These are phyloP conservation scores for Globisporangium emineosum DNA, from an alignment of 352 stramenopile species.

Conservation along the genomic window DNA sequence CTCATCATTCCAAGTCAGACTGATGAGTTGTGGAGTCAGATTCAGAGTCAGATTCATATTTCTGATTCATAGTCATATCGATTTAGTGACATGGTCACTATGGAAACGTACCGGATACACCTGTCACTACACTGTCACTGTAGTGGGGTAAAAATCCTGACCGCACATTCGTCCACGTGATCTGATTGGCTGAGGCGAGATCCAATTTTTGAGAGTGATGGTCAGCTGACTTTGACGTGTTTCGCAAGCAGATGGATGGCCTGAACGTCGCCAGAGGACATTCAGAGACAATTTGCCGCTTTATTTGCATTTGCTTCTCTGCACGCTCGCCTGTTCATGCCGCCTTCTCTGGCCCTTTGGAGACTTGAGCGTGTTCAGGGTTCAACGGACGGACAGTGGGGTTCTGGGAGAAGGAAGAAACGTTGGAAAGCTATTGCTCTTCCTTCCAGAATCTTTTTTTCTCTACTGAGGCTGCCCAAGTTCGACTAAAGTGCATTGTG, in stretches of 20 bases:
- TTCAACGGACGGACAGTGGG: neutral
- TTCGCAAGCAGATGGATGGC: no score
- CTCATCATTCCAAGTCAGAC: neutral
- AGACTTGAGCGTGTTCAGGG: neutral
- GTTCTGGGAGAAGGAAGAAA: slow-evolving; percentile 4
- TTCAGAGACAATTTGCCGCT: neutral
- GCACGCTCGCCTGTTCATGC: neutral
- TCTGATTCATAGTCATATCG: neutral
- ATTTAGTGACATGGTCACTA: neutral
- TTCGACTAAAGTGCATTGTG: neutral
- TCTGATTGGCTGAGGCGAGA: slow-evolving; percentile 1
- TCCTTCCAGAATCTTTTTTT: neutral
- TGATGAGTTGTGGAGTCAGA: neutral
- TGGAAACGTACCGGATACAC: neutral
- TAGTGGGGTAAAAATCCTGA: neutral
- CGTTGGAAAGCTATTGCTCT: neutral
- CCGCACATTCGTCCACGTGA: neutral
- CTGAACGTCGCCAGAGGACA: neutral
- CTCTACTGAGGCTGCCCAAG: neutral
- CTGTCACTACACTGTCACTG: neutral
- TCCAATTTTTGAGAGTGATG: slow-evolving; percentile 1
- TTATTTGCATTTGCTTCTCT: neutral
- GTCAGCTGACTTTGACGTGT: neutral
- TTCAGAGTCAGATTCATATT: neutral
- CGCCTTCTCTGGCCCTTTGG: neutral